Evolutionary conservation across 805 yeast genomes (phyloP), one percentile per base, ranked within the genome.

Genomic region (Candida caryicola): DNA sequence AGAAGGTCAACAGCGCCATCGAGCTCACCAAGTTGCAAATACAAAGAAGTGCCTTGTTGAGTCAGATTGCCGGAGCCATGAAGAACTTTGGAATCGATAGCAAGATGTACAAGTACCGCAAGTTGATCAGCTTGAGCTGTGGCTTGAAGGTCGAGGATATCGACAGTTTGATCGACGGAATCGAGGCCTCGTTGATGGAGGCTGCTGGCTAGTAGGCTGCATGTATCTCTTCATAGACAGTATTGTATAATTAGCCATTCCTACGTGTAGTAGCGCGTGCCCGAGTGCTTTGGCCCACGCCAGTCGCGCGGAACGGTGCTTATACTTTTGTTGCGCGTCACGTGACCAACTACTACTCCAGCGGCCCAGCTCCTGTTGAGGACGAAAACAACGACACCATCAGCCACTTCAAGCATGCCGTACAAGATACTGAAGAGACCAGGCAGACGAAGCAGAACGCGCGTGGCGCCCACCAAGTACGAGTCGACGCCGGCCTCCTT

Each of bases 91-190:
- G 62, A 43, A 66, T 74, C 45, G 78, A 74, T 39, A 64, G 69
- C 17, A 78, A 74, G 48, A 80, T 83, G 62, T 77, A 76, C 51
- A 88, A 87, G 56, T 84, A 91, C 66, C 73, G 95, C 46, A 79
- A 80, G 52, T 69, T 91, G 44, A 81, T 93, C 30, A 77, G 91
- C 17, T 65, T 80, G 33, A 77, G 87, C 33, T 85, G 95, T 56
- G 95, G 87, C 2, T 71, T 88, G 38, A 77, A 81, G 34, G 73
- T 81, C 15, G 95, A 86, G 43, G 93, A 85, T 43, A 82, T 91
- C 41, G 87, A 82, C 53, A 83, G 85, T 21, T 71, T 88, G 41
- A 69, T 91, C 35, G 91, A 85, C 47, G 96, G 91, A 15, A 85
- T 91, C 17, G 45, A 44, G 26, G 45, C 37, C 23, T 44, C 45